These are phyloP conservation scores for Gossypium gossypioides DNA, from an alignment of 441 rosid species.

Conservation along the genomic window DNA sequence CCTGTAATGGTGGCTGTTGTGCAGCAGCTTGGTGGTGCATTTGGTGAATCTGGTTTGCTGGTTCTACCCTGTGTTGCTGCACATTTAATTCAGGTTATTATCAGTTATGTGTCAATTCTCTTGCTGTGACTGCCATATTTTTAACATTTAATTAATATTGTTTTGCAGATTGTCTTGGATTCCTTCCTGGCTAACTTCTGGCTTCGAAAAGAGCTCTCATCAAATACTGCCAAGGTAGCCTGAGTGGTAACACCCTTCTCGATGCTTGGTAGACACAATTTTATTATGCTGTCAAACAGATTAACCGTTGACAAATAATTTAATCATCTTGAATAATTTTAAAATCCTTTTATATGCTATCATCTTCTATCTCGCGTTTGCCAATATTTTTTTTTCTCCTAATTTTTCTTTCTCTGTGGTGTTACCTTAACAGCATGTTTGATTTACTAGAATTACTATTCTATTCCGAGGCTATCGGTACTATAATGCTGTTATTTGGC, in stretches of 20 bases:
- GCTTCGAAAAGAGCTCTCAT: conserved; percentile 34
- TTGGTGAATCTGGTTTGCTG: conserved; percentile 79
- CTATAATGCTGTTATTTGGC: not conserved
- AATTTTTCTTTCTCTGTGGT: not conserved
- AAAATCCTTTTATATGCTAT: not conserved
- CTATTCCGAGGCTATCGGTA: not conserved
- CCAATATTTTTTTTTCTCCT: not conserved
- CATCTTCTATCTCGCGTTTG: not conserved
- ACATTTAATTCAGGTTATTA: conserved; percentile 62
- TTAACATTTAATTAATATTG: conserved; percentile 2
- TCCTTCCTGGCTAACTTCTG: conserved; percentile 64
- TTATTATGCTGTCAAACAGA: not conserved
- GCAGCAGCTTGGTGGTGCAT: conserved; percentile 73
- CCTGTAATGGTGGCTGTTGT: conserved; percentile 86
- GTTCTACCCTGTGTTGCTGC: conserved; percentile 96
- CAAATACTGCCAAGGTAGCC: conserved; percentile 38
- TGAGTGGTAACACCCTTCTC: conserved; percentile 18
- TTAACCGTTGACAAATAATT: not conserved
- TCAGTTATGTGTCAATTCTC: not conserved
- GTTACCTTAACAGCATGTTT: not conserved
- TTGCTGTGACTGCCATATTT: not conserved
- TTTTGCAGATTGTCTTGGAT: conserved; percentile 63
- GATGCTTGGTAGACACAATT: not conserved
- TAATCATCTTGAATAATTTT: not conserved
- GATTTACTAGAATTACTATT: not conserved